A percentile compares a stretch with the other conserved stretches of the same genome.
phyloP scores from a whole-genome alignment of 1,139 yeast species.

The Yamadazyma trypodendri region DNA sequence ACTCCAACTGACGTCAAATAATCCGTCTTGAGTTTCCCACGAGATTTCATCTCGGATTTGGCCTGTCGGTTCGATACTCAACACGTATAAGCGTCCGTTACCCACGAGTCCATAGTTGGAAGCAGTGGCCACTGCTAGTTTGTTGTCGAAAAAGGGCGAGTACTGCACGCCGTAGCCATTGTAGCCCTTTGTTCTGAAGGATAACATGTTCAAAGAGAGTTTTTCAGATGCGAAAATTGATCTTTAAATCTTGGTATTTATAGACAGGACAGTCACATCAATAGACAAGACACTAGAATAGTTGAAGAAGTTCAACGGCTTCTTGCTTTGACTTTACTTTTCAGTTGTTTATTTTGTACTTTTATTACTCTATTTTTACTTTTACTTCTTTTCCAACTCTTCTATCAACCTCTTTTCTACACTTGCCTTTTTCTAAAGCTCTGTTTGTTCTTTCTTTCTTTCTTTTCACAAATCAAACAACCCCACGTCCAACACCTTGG shows the following conservation, averaged over 20 bases:
- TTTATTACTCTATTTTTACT: too few species aligned
- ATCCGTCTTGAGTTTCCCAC: constrained; percentile 92
- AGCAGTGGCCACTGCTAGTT: constrained; percentile 84
- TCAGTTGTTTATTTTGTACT: not conserved
- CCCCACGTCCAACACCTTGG: constrained; percentile 38
- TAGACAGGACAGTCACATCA: too few species aligned
- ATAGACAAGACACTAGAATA: too few species aligned
- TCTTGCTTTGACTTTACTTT: too few species aligned
- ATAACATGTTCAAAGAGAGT: constrained; percentile 64
- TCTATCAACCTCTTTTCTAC: too few species aligned
- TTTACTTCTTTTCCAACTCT: too few species aligned
- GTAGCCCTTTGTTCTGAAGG: constrained; percentile 74
- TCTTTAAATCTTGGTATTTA: too few species aligned
- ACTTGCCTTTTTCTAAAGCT: too few species aligned
- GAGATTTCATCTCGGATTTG: constrained; percentile 50
- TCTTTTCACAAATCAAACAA: constrained; percentile 21
- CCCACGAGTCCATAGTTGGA: constrained; percentile 95
- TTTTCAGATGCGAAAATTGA: too few species aligned
- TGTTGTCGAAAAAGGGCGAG: constrained; percentile 89
- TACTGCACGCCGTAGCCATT: constrained; percentile 88
- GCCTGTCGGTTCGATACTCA: constrained; percentile 70
- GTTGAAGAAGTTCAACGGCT: too few species aligned
- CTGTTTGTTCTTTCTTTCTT: not conserved
- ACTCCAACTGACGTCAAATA: constrained; percentile 88
- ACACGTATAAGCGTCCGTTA: constrained; percentile 75